These are phyloP conservation scores for Pestalotiopsis sp. DNA, from an alignment of 2,329 filamentous ascomycete species.

Conservation along the genomic window DNA sequence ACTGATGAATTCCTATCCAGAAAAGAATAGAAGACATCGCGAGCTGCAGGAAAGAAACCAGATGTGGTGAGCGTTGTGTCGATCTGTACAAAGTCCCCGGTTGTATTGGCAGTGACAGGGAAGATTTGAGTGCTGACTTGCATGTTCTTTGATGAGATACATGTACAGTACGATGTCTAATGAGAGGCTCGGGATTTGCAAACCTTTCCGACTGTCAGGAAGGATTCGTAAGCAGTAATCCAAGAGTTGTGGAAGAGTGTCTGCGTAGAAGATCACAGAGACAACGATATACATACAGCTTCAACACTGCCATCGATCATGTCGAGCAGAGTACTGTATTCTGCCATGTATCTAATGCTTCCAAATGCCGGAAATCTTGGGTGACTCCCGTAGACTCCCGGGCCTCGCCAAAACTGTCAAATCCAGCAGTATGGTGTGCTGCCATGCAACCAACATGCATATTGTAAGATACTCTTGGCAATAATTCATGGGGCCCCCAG, in stretches of 20 bases:
- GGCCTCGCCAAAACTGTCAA: background rate
- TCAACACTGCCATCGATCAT: background rate
- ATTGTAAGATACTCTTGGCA: background rate
- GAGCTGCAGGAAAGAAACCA: background rate
- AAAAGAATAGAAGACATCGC: background rate
- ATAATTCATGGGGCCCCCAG: background rate
- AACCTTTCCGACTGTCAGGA: background rate
- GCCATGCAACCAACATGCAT: background rate
- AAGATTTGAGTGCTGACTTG: background rate
- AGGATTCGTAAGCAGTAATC: background rate
- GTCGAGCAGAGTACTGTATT: background rate
- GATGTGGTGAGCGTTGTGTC: constrained; percentile 1
- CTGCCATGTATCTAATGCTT: background rate
- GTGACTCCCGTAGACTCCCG: background rate
- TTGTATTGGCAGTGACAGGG: background rate
- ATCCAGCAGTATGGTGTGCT: background rate
- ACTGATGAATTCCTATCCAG: background rate
- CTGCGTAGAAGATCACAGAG: background rate
- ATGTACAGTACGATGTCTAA: background rate
- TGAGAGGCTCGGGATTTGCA: background rate
- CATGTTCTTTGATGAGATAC: background rate
- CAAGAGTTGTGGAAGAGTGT: background rate
- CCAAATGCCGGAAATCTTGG: background rate
- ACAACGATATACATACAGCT: background rate
- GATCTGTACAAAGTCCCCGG: background rate